phyloP scores from a whole-genome alignment of 495 filamentous ascomycete species.

The Lasiosphaeria ovina region DNA sequence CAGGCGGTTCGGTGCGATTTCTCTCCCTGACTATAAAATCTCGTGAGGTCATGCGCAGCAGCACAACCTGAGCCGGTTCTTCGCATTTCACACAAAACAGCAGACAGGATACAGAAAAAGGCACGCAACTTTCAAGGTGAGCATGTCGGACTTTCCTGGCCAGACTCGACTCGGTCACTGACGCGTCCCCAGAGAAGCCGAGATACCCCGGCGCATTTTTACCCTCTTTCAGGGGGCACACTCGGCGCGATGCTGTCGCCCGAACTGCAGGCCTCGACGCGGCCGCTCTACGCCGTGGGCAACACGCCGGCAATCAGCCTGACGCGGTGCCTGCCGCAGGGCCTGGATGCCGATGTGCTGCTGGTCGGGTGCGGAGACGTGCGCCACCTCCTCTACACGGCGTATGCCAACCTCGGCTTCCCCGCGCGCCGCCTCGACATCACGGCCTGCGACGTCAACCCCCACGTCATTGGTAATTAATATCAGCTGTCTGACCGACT shows the following conservation, averaged over 20 bases:
- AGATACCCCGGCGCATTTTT: too few relatives aligned
- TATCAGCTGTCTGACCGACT: background rate
- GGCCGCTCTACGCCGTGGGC: slow-evolving; percentile 45
- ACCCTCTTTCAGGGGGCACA: too few relatives aligned
- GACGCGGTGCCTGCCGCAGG: slow-evolving; percentile 46
- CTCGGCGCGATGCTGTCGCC: slow-evolving; percentile 26
- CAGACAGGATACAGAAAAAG: too few relatives aligned
- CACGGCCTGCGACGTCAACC: slow-evolving; percentile 51
- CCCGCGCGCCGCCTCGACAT: slow-evolving; percentile 30
- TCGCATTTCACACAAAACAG: too few relatives aligned
- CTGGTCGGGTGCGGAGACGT: slow-evolving; percentile 54
- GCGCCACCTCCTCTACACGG: slow-evolving; percentile 51
- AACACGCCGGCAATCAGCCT: slow-evolving; percentile 53
- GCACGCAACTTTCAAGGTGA: too few relatives aligned
- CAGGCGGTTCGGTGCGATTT: too few relatives aligned
- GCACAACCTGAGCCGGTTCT: too few relatives aligned
- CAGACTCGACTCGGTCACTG: too few relatives aligned
- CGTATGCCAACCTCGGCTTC: slow-evolving; percentile 29
- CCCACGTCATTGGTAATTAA: slow-evolving; percentile 44
- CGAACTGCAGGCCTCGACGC: background rate
- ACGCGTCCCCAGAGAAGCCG: too few relatives aligned
- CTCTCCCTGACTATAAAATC: too few relatives aligned
- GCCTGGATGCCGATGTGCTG: slow-evolving; percentile 46
- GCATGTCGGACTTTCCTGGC: too few relatives aligned
- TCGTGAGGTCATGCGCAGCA: too few relatives aligned